Conservation (phyloP, 805 yeast species). For the Sugiyamaella qingdaonensis region DNA sequence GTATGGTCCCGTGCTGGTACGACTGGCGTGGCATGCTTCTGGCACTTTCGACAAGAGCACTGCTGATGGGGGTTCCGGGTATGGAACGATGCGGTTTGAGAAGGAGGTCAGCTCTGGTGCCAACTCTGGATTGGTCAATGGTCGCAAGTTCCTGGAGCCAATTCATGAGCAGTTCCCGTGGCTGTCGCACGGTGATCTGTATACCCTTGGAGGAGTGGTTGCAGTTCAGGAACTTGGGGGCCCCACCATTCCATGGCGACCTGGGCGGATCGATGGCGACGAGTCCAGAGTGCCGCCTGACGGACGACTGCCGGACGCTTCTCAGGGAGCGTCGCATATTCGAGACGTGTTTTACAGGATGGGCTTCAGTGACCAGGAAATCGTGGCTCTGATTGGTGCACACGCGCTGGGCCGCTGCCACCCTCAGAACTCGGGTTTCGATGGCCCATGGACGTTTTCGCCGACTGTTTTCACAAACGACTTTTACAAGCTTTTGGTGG, state of each 20-base stretch:
- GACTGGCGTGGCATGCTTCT: slow-evolving; percentile 83
- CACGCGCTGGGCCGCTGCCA: slow-evolving; percentile 79
- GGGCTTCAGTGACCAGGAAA: slow-evolving; percentile 67
- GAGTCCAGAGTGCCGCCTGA: slow-evolving; percentile 53
- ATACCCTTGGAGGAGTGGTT: slow-evolving; percentile 72
- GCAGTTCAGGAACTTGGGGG: slow-evolving; percentile 79
- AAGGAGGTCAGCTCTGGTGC: slow-evolving; percentile 53
- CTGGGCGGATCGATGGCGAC: slow-evolving; percentile 64
- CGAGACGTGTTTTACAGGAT: slow-evolving; percentile 58
- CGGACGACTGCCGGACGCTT: slow-evolving; percentile 73
- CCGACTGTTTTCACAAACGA: slow-evolving; percentile 69
- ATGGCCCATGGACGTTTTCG: slow-evolving; percentile 82
- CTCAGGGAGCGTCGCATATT: slow-evolving; percentile 60
- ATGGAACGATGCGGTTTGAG: slow-evolving; percentile 58
- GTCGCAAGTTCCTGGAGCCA: slow-evolving; percentile 52
- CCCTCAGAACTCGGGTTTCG: slow-evolving; percentile 54
- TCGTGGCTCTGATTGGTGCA: slow-evolving; percentile 71
- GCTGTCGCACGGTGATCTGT: slow-evolving; percentile 75
- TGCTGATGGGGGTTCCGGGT: slow-evolving; percentile 53
- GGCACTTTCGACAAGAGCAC: slow-evolving; percentile 68
- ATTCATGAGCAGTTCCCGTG: slow-evolving; percentile 57
- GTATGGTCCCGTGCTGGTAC: slow-evolving; percentile 69
- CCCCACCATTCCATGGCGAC: slow-evolving; percentile 70
- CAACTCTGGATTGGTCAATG: slow-evolving; percentile 61
- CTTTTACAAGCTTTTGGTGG: slow-evolving; percentile 53